Percentiles rank a stretch among this genome's conserved stretches.
phyloP scores from a whole-genome alignment of 768 basidiomycete species.

The Xerocomellus chrysenteron region DNA sequence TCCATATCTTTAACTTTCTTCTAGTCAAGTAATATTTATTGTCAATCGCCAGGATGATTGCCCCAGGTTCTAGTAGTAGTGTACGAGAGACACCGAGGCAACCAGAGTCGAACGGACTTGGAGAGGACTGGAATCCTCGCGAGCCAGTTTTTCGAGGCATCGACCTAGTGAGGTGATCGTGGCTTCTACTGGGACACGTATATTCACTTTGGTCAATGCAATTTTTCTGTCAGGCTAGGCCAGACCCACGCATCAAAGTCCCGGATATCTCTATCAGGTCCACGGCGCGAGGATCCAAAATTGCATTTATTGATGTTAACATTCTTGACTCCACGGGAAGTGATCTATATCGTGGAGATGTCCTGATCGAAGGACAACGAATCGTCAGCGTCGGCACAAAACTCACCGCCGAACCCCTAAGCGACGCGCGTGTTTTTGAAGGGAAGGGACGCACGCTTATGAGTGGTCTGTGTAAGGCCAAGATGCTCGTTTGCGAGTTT shows the following conservation, averaged over 20 bases:
- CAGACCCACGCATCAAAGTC: not conserved
- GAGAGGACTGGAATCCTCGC: not conserved
- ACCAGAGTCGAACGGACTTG: not conserved
- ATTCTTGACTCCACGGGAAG: not conserved
- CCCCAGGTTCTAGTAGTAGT: not conserved
- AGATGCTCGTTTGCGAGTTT: not conserved
- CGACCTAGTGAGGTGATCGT: not conserved
- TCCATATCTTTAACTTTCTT: not conserved
- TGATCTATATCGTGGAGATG: not conserved
- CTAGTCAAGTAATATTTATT: not conserved
- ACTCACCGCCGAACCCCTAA: not conserved
- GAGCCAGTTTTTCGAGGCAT: not conserved
- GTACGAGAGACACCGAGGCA: not conserved
- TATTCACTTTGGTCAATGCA: not conserved
- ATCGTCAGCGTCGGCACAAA: not conserved
- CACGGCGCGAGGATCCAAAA: not conserved
- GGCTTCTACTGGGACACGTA: not conserved
- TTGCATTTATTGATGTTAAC: constrained; percentile 18
- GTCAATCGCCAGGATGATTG: not conserved
- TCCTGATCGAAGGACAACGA: not conserved
- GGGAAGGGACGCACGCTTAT: not conserved
- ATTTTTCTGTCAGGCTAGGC: not conserved
- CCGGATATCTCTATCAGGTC: not conserved
- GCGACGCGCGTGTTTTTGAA: not conserved
- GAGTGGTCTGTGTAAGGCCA: not conserved